phyloP scores from a whole-genome alignment of 768 basidiomycete species.

The Mycena rosella region DNA sequence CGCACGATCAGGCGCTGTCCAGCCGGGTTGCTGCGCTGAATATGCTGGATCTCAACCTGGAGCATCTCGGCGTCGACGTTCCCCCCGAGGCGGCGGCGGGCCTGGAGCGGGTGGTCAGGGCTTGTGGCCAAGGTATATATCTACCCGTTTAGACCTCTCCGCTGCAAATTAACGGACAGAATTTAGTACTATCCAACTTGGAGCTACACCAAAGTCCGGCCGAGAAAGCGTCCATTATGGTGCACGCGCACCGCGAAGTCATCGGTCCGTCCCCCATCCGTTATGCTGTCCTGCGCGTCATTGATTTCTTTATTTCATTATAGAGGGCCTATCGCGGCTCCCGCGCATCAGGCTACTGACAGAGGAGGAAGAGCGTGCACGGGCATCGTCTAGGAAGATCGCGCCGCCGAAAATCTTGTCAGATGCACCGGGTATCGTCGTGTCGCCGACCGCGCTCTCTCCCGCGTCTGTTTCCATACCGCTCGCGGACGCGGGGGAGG shows the following conservation, averaged over 20 bases:
- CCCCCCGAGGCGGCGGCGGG: constrained; percentile 61
- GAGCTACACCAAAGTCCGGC: constrained; percentile 67
- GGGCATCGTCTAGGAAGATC: constrained; percentile 38
- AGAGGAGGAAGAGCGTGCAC: constrained; percentile 60
- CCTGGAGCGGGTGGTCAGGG: constrained; percentile 73
- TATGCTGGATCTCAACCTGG: constrained; percentile 87
- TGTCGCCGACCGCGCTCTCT: constrained; percentile 14
- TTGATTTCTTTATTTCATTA: constrained; percentile 6
- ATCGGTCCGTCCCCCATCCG: constrained; percentile 69
- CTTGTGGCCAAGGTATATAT: constrained; percentile 84
- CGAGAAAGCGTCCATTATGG: constrained; percentile 85
- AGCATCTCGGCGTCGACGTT: constrained; percentile 91
- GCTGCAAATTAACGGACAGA: background rate
- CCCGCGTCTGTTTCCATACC: constrained; percentile 8
- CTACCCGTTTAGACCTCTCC: background rate
- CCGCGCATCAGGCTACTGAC: constrained; percentile 83
- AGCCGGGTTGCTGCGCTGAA: constrained; percentile 93
- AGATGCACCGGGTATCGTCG: constrained; percentile 20
- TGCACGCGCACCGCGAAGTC: constrained; percentile 86
- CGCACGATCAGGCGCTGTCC: constrained; percentile 91
- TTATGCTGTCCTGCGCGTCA: too few relatives aligned
- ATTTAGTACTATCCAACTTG: constrained; percentile 52
- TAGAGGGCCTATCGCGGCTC: constrained; percentile 81
- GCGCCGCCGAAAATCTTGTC: constrained; percentile 17
- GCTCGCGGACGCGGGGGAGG: background rate